phyloP scores from a whole-genome alignment of 78 protist species.

The Dictyostelium brefeldianum region DNA sequence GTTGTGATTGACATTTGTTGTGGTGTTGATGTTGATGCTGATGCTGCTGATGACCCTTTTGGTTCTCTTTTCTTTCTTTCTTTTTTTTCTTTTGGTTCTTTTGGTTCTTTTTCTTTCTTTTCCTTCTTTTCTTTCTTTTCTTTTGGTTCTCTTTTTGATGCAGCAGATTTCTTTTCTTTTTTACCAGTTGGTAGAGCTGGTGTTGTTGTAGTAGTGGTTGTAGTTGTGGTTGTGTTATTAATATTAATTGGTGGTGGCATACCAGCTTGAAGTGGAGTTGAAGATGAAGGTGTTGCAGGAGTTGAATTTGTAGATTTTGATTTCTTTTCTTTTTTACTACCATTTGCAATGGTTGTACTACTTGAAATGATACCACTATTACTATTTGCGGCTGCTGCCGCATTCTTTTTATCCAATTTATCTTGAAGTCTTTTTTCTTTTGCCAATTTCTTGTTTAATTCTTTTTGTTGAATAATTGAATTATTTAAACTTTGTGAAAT shows the following conservation, averaged over 20 bases:
- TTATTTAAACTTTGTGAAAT: conserved; percentile 12
- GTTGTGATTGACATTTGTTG: background rate
- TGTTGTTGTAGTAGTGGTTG: background rate
- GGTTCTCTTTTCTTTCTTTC: conserved; percentile 9
- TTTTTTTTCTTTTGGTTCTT: conserved; percentile 17
- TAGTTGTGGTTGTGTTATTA: background rate
- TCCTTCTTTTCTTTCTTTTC: conserved; percentile 20
- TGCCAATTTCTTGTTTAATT: background rate
- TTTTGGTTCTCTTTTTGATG: conserved; percentile 2
- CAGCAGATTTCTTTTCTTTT: background rate
- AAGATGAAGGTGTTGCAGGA: background rate
- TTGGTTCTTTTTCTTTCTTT: conserved; percentile 25
- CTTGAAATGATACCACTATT: background rate
- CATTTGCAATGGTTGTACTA: background rate
- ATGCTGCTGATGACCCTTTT: background rate
- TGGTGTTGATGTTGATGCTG: background rate
- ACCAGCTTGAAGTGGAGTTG: background rate
- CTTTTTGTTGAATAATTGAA: conserved; percentile 21
- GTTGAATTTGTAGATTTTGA: background rate
- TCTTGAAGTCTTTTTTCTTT: conserved; percentile 8
- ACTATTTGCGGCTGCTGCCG: background rate
- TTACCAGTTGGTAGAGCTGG: background rate
- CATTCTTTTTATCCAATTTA: background rate
- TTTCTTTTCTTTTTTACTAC: background rate
- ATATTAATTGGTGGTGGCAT: background rate